A percentile compares a stretch with the other conserved stretches of the same genome.
These are phyloP conservation scores for Aspergillus transmontanensis DNA, from an alignment of 2,329 filamentous ascomycete species.

Conservation along the genomic window DNA sequence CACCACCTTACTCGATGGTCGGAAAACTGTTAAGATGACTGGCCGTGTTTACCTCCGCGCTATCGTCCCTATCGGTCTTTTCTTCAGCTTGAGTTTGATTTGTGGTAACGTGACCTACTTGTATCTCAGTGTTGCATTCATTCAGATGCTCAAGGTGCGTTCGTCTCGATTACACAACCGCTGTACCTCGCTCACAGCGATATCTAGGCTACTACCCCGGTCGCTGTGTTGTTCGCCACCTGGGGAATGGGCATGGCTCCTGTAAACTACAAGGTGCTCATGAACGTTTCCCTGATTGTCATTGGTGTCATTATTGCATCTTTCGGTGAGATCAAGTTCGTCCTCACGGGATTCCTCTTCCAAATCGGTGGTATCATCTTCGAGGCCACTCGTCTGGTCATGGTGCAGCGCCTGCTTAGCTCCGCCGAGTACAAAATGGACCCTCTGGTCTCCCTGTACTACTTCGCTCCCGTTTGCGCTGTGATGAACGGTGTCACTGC, in stretches of 20 bases:
- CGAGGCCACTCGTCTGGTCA: constrained; percentile 78
- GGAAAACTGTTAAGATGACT: constrained; percentile 97
- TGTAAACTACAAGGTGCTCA: constrained; percentile 81
- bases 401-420: constrained; percentile 82
- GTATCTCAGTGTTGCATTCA: constrained; percentile 91
- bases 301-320: constrained; percentile 93
- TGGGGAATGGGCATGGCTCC: constrained; percentile 85
- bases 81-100: constrained; percentile 94
- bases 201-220: constrained; percentile 81
- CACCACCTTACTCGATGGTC: constrained; percentile 85
- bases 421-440: constrained; percentile 84
- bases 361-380: constrained; percentile 77
- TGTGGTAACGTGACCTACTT: constrained; percentile 94
- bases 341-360: constrained; percentile 62
- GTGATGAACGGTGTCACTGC: constrained; percentile 76
- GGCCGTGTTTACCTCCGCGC: constrained; percentile 88
- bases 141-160: constrained; percentile 94
- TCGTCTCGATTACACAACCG: constrained; percentile 29
- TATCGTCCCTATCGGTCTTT: constrained; percentile 90
- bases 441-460: constrained; percentile 83
- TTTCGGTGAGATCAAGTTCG: constrained; percentile 93
- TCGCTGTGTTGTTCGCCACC: constrained; percentile 85
- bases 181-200: constrained; percentile 12
- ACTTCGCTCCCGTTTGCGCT: constrained; percentile 83
- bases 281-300: constrained; percentile 94